Percentiles rank a stretch among this genome's conserved stretches.
Conservation (phyloP, 108 stramenopile genomes). For the Nitzschia palea region DNA sequence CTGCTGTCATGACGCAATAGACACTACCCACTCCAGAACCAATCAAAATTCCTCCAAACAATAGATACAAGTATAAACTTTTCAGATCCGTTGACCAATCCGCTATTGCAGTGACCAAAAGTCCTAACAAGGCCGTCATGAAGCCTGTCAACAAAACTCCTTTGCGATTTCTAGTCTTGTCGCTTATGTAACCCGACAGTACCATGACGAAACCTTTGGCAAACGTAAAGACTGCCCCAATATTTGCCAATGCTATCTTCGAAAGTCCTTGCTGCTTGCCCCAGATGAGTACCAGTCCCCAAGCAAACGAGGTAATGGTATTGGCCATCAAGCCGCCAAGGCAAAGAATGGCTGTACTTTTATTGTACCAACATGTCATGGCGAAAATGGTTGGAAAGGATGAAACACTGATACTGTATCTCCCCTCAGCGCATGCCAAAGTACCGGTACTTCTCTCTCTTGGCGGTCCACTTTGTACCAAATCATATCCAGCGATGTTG, state of each 20-base stretch:
- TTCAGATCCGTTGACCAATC: not conserved
- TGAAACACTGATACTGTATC: too few species aligned
- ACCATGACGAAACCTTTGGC: conserved; percentile 18
- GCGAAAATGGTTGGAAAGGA: conserved; percentile 4
- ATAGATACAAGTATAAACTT: conserved; percentile 4
- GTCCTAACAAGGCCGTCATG: conserved; percentile 2
- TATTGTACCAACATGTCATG: conserved; percentile 17
- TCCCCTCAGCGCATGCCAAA: too few species aligned
- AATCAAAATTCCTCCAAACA: conserved; percentile 19
- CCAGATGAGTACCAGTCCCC: conserved; percentile 30
- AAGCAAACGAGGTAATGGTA: conserved; percentile 18
- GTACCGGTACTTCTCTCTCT: too few species aligned
- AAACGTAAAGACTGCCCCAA: conserved; percentile 24
- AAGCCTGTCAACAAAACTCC: conserved; percentile 8
- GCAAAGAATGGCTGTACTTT: conserved; percentile 13
- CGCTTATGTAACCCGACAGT: conserved; percentile 11
- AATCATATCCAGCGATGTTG: too few species aligned
- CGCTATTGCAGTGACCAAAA: conserved; percentile 13
- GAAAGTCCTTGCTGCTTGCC: conserved; percentile 12
- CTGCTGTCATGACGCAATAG: conserved; percentile 26
- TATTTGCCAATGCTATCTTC: conserved; percentile 2
- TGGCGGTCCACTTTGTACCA: too few species aligned
- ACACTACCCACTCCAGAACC: conserved; percentile 26
- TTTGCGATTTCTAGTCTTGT: conserved; percentile 4
- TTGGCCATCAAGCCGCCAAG: conserved; percentile 17